A percentile compares a stretch with the other conserved stretches of the same genome.
Conservation (phyloP, 1,284 basidiomycete species). For the Cryptococcus sp. region DNA sequence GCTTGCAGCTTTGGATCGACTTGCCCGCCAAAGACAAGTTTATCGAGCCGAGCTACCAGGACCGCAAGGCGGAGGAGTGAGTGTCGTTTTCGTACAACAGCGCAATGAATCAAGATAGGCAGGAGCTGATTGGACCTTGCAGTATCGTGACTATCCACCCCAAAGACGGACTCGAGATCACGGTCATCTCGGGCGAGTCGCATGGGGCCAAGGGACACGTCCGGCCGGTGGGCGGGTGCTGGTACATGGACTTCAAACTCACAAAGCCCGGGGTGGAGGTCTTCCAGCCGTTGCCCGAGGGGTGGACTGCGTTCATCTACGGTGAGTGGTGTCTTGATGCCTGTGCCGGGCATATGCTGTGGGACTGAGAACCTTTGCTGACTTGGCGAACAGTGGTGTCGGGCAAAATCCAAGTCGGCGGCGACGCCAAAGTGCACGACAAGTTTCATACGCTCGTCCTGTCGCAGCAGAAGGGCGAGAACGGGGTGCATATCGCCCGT, state of each 20-base stretch:
- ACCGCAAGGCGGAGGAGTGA: slow-evolving; percentile 52
- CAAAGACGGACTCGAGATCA: slow-evolving; percentile 68
- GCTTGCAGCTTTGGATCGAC: slow-evolving; percentile 92
- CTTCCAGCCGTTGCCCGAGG: slow-evolving; percentile 79
- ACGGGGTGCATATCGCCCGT: slow-evolving; percentile 45
- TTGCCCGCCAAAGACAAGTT: slow-evolving; percentile 84
- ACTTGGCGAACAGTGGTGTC: slow-evolving; percentile 55
- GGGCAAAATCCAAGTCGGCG: slow-evolving; percentile 58
- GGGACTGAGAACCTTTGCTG: neutral
- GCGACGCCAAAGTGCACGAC: slow-evolving; percentile 55
- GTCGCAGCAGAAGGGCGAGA: slow-evolving; percentile 38
- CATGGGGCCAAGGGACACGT: slow-evolving; percentile 65
- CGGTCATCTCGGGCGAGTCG: slow-evolving; percentile 84
- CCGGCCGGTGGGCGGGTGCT: slow-evolving; percentile 82
- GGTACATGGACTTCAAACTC: slow-evolving; percentile 83
- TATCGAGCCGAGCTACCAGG: slow-evolving; percentile 58
- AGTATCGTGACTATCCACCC: slow-evolving; percentile 73
- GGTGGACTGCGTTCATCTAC: slow-evolving; percentile 81
- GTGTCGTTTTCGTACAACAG: slow-evolving; percentile 30
- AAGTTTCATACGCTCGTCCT: slow-evolving; percentile 70
- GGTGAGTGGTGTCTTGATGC: slow-evolving; percentile 55
- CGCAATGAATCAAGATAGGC: neutral
- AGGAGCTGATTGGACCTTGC: neutral
- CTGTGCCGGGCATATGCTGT: too few relatives aligned
- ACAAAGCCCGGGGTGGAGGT: slow-evolving; percentile 61